Base-by-base conservation (phyloP, 257 asterid species). In the Thymus mandschuricus region DNA sequence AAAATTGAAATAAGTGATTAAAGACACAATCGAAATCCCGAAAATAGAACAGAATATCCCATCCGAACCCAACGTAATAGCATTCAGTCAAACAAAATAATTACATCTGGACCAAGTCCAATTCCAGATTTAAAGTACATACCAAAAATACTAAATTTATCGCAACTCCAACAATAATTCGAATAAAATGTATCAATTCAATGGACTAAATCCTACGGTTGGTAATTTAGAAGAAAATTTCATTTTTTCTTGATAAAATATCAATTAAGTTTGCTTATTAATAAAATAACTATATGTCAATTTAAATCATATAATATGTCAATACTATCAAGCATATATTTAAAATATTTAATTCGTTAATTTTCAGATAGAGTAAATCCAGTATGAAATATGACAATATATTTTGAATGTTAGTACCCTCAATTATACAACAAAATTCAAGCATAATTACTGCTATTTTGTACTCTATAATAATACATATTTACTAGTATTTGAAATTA, bases 141-240 rank as follows among this genome's bases (percentile, higher is more conserved):
- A 7, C 6, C 21, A 21, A 21, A 21, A 21, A 11, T 40, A 58
- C 40, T 3, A 28, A 10, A 2, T 21, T 11, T 41, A 11, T 2
- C 1, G 34, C 28, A 12, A 55, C 10, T 29, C 3, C 5, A 57
- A 28, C 10, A 30, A 31, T 41, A 44, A 35, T 21, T 69, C 21
- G 27, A 21, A 43, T 13, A 46, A 13, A 30, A n/a, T 29, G 21
- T 2, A 38, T 29, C 55, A 62, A 41, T 41, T 61, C 65, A 30
- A 41, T 64, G 5, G 40, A 52, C 38, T 63, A 72, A 52, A 52
- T 52, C 21, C 62, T 71, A 57, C 64, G 41, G 33, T 49, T 44
- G 48, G 58, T 13, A 43, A 65, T 49, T 11, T 28, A 28, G 35
- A 21, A 9, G 31, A 34, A 3, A 15, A 10, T 46, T 71, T 50